Conservation (phyloP, 2,329 filamentous ascomycete genomes). For the Hymenoscyphus fraxineus region DNA sequence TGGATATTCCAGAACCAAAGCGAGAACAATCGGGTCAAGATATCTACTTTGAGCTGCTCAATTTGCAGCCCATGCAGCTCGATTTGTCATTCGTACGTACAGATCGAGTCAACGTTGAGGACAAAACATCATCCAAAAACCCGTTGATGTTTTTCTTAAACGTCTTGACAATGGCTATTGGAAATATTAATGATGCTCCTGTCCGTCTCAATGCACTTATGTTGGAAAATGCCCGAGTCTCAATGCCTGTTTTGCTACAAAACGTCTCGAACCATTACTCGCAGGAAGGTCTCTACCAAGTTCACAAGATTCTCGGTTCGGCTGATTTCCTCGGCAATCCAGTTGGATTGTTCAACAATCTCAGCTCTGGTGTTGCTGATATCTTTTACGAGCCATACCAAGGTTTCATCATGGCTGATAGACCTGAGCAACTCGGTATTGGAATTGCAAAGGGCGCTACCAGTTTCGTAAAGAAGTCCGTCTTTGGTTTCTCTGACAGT, state of each 20-base stretch:
- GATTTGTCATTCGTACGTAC: constrained; percentile 96
- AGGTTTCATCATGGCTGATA: constrained; percentile 91
- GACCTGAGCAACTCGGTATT: constrained; percentile 88
- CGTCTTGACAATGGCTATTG: constrained; percentile 97
- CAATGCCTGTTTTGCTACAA: constrained; percentile 74
- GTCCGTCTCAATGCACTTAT: constrained; percentile 90
- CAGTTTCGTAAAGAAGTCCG: constrained; percentile 97
- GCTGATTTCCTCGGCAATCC: constrained; percentile 97
- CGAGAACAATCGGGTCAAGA: constrained; percentile 82
- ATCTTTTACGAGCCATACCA: constrained; percentile 99
- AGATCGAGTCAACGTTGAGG: constrained; percentile 92
- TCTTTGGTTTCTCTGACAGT: constrained; percentile 95
- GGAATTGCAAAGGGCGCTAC: constrained; percentile 96
- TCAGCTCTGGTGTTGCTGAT: constrained; percentile 93
- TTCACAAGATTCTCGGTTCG: constrained; percentile 95
- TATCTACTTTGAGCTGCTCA: constrained; percentile 95
- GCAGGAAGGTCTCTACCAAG: constrained; percentile 90
- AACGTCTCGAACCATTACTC: constrained; percentile 94
- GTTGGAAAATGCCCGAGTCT: constrained; percentile 91
- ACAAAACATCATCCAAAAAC: constrained; percentile 84
- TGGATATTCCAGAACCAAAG: constrained; percentile 90
- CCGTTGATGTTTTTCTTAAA: constrained; percentile 99
- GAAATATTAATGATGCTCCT: constrained; percentile 97
- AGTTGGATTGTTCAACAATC: constrained; percentile 95
- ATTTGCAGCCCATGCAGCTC: constrained; percentile 97